phyloP scores from a whole-genome alignment of 306 rosid species.

The Lotus japonicus region DNA sequence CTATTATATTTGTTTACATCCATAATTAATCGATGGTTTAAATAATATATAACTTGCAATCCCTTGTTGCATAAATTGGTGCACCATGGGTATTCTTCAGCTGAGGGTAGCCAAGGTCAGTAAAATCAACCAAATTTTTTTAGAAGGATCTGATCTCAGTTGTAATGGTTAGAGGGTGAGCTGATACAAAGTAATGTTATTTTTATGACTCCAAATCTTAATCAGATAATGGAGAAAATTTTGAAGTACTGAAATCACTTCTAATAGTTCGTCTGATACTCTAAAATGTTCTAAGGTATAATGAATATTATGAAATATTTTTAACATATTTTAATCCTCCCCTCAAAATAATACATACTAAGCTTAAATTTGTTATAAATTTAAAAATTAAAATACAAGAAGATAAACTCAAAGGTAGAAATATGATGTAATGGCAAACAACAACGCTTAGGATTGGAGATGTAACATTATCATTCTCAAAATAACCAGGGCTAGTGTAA shows the following conservation, averaged over 20 bases:
- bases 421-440: no score
- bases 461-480: no score
- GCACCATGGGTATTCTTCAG: not conserved
- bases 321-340: not conserved
- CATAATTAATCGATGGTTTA: not conserved
- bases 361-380: not conserved
- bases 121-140: not conserved
- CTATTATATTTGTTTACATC: not conserved
- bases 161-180: not conserved
- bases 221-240: no score
- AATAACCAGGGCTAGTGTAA: no score
- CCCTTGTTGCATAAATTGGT: not conserved
- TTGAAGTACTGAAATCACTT: no score
- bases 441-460: no score
- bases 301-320: not conserved
- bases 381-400: not conserved
- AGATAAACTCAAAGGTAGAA: not conserved
- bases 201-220: no score
- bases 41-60: not conserved
- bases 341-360: not conserved
- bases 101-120: not conserved
- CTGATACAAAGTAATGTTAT: not conserved
- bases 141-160: not conserved
- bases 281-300: not conserved
- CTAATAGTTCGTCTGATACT: no score